A percentile compares a stretch with the other conserved stretches of the same genome.
These are phyloP conservation scores for Aspergillus chevalieri DNA, from an alignment of 2,329 filamentous ascomycete genomes.

Conservation along the genomic window DNA sequence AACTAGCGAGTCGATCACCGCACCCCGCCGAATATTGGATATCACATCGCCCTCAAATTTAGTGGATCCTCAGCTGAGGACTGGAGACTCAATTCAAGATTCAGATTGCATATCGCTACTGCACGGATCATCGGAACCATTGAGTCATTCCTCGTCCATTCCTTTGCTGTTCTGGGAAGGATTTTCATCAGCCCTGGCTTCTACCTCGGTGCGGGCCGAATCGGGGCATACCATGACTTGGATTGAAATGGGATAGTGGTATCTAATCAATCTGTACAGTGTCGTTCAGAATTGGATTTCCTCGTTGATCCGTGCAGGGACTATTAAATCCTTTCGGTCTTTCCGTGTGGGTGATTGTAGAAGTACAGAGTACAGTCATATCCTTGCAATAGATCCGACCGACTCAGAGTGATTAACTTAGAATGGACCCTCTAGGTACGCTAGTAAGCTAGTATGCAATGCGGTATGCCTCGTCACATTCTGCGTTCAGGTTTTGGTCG, in stretches of 20 bases:
- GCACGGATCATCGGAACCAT: not conserved
- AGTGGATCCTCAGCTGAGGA: not conserved
- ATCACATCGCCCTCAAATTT: not conserved
- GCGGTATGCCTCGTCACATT: not conserved
- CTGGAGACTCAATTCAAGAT: not conserved
- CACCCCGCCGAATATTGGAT: not conserved
- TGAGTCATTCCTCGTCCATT: not conserved
- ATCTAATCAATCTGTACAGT: not conserved
- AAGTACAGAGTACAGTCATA: too few relatives aligned
- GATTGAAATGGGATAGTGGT: not conserved
- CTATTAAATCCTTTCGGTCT: too few relatives aligned
- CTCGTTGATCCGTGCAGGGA: not conserved
- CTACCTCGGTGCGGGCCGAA: not conserved
- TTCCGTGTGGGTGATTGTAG: too few relatives aligned
- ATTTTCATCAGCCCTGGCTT: not conserved
- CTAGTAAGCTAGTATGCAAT: too few relatives aligned
- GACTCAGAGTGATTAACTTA: too few relatives aligned
- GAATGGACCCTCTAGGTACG: too few relatives aligned
- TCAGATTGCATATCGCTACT: not conserved
- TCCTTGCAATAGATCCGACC: too few relatives aligned
- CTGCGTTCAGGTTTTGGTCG: not conserved
- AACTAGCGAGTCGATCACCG: not conserved
- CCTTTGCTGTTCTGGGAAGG: not conserved
- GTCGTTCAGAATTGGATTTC: not conserved
- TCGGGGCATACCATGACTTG: not conserved